Evolutionary conservation across 768 basidiomycete genomes (phyloP).

Genomic region (Leccinellum luteum): DNA sequence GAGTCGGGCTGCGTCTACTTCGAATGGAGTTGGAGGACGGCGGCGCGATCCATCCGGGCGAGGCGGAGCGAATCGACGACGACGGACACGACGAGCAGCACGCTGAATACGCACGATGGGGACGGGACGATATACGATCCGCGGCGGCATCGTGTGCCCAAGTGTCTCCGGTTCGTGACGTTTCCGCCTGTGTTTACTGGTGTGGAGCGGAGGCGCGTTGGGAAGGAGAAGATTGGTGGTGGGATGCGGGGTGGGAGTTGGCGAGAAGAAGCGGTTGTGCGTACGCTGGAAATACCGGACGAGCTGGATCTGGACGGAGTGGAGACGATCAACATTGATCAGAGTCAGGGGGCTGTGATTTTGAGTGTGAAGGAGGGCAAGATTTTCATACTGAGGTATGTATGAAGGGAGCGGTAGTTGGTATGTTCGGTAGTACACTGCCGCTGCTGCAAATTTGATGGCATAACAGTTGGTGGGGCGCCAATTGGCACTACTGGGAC

Average conservation of each 20-base stretch:
- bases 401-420: slow-evolving; percentile 28
- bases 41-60: neutral
- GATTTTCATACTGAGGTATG: slow-evolving; percentile 73
- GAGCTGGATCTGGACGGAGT: slow-evolving; percentile 64
- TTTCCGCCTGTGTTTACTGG: slow-evolving; percentile 50
- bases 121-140: slow-evolving; percentile 23
- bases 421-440: neutral
- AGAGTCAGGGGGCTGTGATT: slow-evolving; percentile 73
- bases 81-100: neutral
- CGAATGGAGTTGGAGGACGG: slow-evolving; percentile 3
- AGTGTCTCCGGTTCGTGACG: slow-evolving; percentile 66
- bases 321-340: slow-evolving; percentile 78
- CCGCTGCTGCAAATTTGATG: too few relatives aligned
- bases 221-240: neutral
- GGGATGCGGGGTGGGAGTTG: neutral
- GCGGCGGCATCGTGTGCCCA: slow-evolving; percentile 34
- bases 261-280: slow-evolving; percentile 45
- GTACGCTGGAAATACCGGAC: slow-evolving; percentile 60
- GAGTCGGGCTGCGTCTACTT: neutral
- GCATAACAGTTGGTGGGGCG: too few relatives aligned
- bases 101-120: slow-evolving; percentile 14
- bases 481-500: too few relatives aligned
- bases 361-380: slow-evolving; percentile 64
- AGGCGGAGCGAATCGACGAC: slow-evolving; percentile 1
- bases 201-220: slow-evolving; percentile 13